Evolutionary conservation across 1,139 yeast species (phyloP).

Genomic region (Arxiozyma telluris): DNA sequence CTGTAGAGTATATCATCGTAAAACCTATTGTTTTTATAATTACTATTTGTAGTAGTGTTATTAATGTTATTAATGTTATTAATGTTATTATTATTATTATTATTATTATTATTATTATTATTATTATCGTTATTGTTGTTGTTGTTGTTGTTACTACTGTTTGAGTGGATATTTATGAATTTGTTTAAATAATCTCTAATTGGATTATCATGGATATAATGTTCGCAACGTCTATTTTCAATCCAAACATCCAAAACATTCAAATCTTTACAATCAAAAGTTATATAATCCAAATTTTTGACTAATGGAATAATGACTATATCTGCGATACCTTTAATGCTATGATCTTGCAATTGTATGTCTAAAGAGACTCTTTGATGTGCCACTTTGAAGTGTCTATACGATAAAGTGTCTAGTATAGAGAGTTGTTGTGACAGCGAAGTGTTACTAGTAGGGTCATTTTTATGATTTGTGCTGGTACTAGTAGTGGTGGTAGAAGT

Average conservation of each 20-base stretch:
- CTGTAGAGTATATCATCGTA: conserved; percentile 12
- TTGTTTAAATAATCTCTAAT: conserved; percentile 22
- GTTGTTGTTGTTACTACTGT: neutral
- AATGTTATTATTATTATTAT: conserved; percentile 2
- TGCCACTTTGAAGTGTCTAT: conserved; percentile 43
- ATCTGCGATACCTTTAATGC: conserved; percentile 69
- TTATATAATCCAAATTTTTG: conserved; percentile 47
- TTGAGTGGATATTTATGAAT: conserved; percentile 10
- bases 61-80: neutral
- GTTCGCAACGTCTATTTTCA: conserved; percentile 45
- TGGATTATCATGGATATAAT: conserved; percentile 44
- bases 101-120: neutral
- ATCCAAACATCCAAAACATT: conserved; percentile 53
- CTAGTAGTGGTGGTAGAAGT: neutral
- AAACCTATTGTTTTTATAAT: neutral
- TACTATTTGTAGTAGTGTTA: too few species aligned
- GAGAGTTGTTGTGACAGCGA: conserved; percentile 7
- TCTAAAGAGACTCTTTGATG: conserved; percentile 65
- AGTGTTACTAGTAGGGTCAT: neutral
- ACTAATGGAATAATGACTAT: conserved; percentile 68
- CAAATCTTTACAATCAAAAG: conserved; percentile 77
- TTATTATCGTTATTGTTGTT: conserved; percentile 5
- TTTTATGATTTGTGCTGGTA: neutral
- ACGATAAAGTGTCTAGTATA: conserved; percentile 9
- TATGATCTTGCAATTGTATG: conserved; percentile 48